Evolutionary conservation across 495 filamentous ascomycete genomes (phyloP).

Genomic region (Aspergillus avenaceus): DNA sequence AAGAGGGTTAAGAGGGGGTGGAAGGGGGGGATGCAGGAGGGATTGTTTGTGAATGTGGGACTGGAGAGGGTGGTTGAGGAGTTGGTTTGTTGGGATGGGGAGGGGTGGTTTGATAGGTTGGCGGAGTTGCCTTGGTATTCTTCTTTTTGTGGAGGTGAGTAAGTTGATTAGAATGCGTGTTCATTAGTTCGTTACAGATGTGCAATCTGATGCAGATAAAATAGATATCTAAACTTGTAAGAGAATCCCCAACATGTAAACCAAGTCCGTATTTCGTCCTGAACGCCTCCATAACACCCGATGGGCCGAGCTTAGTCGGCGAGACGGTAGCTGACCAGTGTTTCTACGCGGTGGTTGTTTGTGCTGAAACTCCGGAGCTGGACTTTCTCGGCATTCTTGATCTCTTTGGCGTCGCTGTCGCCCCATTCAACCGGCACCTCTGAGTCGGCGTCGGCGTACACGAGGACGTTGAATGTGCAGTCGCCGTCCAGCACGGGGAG

Average conservation of each 20-base stretch:
- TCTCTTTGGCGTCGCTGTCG: slow-evolving; percentile 97
- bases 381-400: slow-evolving; percentile 91
- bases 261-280: no score
- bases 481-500: slow-evolving; percentile 86
- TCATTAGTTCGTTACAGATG: slow-evolving; percentile 13
- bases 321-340: slow-evolving; percentile 82
- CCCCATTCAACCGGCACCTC: slow-evolving; percentile 99
- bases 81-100: slow-evolving; percentile 38
- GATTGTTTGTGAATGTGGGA: slow-evolving; percentile 21
- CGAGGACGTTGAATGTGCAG: slow-evolving; percentile 97
- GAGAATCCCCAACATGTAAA: slow-evolving; percentile 4
- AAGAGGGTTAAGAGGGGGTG: slow-evolving; percentile 42
- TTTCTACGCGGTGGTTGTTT: slow-evolving; percentile 87
- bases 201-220: slow-evolving; percentile 2
- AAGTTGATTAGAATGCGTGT: background rate
- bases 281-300: slow-evolving; percentile 33
- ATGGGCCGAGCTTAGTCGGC: slow-evolving; percentile 29
- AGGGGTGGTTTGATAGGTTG: slow-evolving; percentile 31
- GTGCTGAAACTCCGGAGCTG: slow-evolving; percentile 95
- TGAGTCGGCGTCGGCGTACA: slow-evolving; percentile 94
- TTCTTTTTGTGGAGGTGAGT: background rate
- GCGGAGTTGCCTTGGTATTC: slow-evolving; percentile 39
- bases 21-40: slow-evolving; percentile 23
- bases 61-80: slow-evolving; percentile 28
- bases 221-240: background rate